Conservation (phyloP, 2,329 filamentous ascomycete species). For the Ascochyta lentis region DNA sequence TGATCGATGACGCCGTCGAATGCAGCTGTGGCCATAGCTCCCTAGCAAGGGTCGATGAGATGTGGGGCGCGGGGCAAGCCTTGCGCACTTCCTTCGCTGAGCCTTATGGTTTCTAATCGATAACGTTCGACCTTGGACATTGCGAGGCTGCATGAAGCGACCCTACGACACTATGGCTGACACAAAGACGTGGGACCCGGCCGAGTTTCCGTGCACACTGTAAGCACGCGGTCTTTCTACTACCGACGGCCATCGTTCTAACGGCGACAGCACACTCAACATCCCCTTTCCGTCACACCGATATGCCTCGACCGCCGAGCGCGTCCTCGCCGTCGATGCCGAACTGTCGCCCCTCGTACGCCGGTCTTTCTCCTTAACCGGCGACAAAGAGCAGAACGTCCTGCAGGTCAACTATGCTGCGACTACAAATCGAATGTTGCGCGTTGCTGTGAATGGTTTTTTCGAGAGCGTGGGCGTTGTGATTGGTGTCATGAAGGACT, state of each 20-base stretch:
- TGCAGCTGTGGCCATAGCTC: constrained; percentile 11
- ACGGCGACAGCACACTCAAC: constrained; percentile 66
- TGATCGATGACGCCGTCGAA: constrained; percentile 32
- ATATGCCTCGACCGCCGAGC: constrained; percentile 77
- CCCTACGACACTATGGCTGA: constrained; percentile 22
- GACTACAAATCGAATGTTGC: constrained; percentile 93
- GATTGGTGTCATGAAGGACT: constrained; percentile 85
- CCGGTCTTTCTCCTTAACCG: constrained; percentile 68
- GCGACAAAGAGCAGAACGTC: constrained; percentile 52
- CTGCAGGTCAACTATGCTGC: constrained; percentile 81
- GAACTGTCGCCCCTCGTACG: constrained; percentile 87
- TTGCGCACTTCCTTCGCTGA: background rate
- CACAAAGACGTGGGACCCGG: constrained; percentile 19
- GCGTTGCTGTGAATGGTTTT: constrained; percentile 94
- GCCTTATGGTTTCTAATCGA: constrained; percentile 10
- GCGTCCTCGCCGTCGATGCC: constrained; percentile 80
- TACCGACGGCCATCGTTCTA: background rate
- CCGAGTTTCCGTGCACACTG: constrained; percentile 51
- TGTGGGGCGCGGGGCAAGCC: background rate
- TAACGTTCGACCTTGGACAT: background rate
- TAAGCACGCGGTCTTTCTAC: constrained; percentile 21
- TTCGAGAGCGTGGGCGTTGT: constrained; percentile 89
- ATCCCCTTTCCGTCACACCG: constrained; percentile 82
- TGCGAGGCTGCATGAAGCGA: constrained; percentile 11
- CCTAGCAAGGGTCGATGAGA: background rate